Conservation (phyloP, 345 rosid genomes). For the Eucalyptus regnans region DNA sequence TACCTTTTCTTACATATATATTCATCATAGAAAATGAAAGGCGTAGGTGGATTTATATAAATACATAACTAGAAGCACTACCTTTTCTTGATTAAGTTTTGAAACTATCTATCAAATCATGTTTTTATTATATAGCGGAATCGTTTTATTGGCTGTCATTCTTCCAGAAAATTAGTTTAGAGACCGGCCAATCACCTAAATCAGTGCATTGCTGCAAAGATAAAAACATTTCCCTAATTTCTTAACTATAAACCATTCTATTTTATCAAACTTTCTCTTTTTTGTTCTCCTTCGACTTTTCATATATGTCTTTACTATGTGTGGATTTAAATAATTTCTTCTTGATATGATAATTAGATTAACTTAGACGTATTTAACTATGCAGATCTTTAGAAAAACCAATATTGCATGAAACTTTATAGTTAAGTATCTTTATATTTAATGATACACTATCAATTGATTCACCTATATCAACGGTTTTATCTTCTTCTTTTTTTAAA, state of each 20-base stretch:
- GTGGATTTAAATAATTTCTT: neutral
- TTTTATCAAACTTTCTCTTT: neutral
- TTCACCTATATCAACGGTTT: neutral
- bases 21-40: neutral
- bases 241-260: neutral
- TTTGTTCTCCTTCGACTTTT: neutral
- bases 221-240: neutral
- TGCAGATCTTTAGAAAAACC: neutral
- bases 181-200: neutral
- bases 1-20: neutral
- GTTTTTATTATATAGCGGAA: neutral
- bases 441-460: neutral
- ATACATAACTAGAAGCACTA: too few relatives aligned
- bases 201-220: neutral
- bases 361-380: neutral
- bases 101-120: neutral
- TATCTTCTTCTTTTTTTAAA: neutral
- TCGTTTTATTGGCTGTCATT: neutral
- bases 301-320: neutral
- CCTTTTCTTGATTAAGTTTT: neutral
- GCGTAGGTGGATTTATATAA: neutral
- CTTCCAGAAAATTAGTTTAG: neutral
- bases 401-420: neutral
- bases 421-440: neutral
- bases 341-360: neutral